Conservation (phyloP, 345 rosid species). For the Balakata baccata region DNA sequence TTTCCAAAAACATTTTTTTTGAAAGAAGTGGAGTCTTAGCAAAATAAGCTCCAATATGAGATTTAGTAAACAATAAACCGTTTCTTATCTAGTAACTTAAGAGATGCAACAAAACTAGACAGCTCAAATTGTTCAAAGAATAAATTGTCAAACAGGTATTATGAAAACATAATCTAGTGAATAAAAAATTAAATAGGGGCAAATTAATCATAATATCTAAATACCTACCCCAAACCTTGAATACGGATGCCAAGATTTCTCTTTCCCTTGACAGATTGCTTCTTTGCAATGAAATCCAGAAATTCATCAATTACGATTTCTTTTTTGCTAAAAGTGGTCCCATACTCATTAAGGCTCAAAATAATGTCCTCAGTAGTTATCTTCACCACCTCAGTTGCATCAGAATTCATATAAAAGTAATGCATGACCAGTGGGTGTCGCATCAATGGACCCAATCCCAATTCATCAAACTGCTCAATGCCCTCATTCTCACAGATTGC, state of each 20-base stretch:
- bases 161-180: background rate
- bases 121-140: background rate
- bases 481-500: conserved; percentile 70
- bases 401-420: conserved; percentile 47
- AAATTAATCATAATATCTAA: background rate
- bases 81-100: background rate
- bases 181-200: background rate
- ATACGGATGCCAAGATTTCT: conserved; percentile 79
- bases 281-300: conserved; percentile 59
- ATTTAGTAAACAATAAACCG: background rate
- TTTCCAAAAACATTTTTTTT: background rate
- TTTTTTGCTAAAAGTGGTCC: conserved; percentile 30
- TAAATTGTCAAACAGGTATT: background rate
- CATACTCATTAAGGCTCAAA: conserved; percentile 45
- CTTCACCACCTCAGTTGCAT: conserved; percentile 44
- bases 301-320: conserved; percentile 52
- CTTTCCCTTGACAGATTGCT: conserved; percentile 46
- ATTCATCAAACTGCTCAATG: conserved; percentile 56
- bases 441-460: conserved; percentile 72
- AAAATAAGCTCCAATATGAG: background rate
- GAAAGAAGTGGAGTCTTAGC: background rate
- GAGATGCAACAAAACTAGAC: background rate
- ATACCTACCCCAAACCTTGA: conserved; percentile 68
- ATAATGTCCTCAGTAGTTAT: conserved; percentile 65
- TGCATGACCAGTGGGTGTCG: conserved; percentile 64